Base-by-base conservation (phyloP, 129 eudicot species). In the Dittrichia graveolens region DNA sequence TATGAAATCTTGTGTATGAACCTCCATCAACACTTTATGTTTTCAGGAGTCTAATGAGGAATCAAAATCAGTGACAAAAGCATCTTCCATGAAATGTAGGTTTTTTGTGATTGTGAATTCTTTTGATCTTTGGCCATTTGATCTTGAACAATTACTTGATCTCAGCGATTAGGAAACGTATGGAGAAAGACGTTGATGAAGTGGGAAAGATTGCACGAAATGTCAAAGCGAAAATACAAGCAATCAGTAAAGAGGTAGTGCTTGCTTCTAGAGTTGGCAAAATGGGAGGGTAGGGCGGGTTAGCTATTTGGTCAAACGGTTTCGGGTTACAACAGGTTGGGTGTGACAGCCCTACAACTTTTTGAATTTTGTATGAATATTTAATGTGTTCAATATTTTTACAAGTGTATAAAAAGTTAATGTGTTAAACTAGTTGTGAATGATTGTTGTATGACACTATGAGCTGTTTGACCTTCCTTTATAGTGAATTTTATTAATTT, bases 121-220 rank as follows among this genome's bases (percentile, higher is more conserved):
- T 34, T 50, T 34, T 41, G 7, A 70, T 18, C 3, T 16, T 15
- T 47, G 15, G 47, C 8, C 42, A 37, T 78, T 71, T 78, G 58
- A 71, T 63, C n/a, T 24, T 37, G 2, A 71, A 69, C 8, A 13
- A 2, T 39, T 49, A 6, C 39, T 2, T 61, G 72, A 44, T 78
- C 81, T 46, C 83, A 91, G 97, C 96, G 16, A 88, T 94, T 60
- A 94, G 96, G 85, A 88, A 90, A 84, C 91, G 94, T 37, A 94
- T 88, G 99, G 93, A 90, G 76, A 94, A 94, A 86, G 96, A 94
- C 53, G 82, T 90, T 63, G 99, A 90, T 78, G 96, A 94, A 86
- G 99, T 94, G 61, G 91, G 90, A 58, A 94, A 88, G 81, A 81
- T 90, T 73, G 96, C 99, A 12, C 93, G 97, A n/a, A 79, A 69